These are phyloP conservation scores for Mortierella sp. DNA, from an alignment of 371 early-diverging fungal genomes.

Conservation along the genomic window DNA sequence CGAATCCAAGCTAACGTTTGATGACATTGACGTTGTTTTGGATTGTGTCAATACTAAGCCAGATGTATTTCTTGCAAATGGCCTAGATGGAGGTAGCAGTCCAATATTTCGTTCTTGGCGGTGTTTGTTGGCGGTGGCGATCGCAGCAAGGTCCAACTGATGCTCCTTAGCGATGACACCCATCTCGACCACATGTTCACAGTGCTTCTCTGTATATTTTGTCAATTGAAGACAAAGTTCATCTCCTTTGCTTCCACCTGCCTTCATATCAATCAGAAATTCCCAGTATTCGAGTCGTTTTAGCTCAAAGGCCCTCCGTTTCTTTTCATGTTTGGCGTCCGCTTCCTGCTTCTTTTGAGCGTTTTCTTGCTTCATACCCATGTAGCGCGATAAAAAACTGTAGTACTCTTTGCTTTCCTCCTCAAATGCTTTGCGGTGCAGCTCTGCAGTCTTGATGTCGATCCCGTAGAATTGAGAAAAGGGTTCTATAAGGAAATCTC, in stretches of 20 bases:
- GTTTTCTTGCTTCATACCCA: slow-evolving; percentile 59
- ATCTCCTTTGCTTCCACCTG: slow-evolving; percentile 72
- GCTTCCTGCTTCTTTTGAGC: slow-evolving; percentile 59
- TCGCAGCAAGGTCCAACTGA: slow-evolving; percentile 46
- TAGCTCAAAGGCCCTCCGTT: slow-evolving; percentile 69
- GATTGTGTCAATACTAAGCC: slow-evolving; percentile 6
- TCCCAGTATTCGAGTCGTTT: slow-evolving; percentile 74
- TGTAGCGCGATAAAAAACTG: slow-evolving; percentile 67
- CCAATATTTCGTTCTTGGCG: slow-evolving; percentile 3
- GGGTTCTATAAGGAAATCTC: slow-evolving; percentile 64
- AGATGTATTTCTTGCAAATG: background rate
- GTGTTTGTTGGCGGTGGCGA: slow-evolving; percentile 21
- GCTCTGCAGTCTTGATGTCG: slow-evolving; percentile 72
- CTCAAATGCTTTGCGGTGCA: slow-evolving; percentile 69
- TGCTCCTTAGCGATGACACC: slow-evolving; percentile 33
- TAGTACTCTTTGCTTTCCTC: slow-evolving; percentile 76
- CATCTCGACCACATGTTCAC: slow-evolving; percentile 28
- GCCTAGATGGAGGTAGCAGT: background rate
- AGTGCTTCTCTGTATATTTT: slow-evolving; percentile 68
- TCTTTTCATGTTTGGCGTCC: slow-evolving; percentile 61
- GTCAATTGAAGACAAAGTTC: slow-evolving; percentile 67
- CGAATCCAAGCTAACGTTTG: slow-evolving; percentile 18
- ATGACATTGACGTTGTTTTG: slow-evolving; percentile 5
- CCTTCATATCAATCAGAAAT: slow-evolving; percentile 70
- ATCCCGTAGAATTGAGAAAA: slow-evolving; percentile 64